Percentiles rank a stretch among this genome's conserved stretches.
These are phyloP conservation scores for Pharus latifolius DNA, from an alignment of 176 grass and related monocot genomes.

Conservation along the genomic window DNA sequence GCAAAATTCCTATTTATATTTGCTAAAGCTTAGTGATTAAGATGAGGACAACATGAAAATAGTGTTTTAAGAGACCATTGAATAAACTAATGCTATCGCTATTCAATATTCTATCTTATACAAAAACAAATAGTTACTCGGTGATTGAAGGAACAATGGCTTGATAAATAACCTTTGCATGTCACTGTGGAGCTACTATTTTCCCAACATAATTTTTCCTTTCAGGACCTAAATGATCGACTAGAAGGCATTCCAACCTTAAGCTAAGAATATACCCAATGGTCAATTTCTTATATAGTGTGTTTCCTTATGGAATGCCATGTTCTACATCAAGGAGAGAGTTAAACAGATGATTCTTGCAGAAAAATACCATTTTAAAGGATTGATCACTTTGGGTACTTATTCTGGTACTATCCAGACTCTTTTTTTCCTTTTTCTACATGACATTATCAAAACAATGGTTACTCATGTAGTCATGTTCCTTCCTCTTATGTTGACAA, in stretches of 20 bases:
- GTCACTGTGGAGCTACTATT: not conserved
- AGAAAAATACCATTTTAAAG: not conserved
- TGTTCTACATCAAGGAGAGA: slow-evolving; percentile 9
- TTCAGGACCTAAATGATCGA: not conserved
- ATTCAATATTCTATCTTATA: no score
- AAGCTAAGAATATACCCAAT: not conserved
- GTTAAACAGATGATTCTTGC: slow-evolving; percentile 8
- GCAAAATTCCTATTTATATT: not conserved
- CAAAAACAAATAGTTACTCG: no score
- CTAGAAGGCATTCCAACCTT: not conserved
- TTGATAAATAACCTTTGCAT: no score
- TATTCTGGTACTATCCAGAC: not conserved
- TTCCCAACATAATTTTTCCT: not conserved
- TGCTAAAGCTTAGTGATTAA: not conserved
- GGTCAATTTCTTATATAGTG: not conserved
- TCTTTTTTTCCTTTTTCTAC: not conserved
- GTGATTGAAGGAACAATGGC: no score
- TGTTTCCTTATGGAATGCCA: not conserved
- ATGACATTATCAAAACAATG: not conserved
- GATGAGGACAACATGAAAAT: not conserved
- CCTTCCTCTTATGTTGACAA: not conserved
- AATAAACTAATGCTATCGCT: no score
- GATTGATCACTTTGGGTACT: not conserved
- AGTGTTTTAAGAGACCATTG: not conserved
- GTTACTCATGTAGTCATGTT: not conserved